phyloP scores from a whole-genome alignment of 2,329 filamentous ascomycete genomes.

The Xylariaceae sp. region DNA sequence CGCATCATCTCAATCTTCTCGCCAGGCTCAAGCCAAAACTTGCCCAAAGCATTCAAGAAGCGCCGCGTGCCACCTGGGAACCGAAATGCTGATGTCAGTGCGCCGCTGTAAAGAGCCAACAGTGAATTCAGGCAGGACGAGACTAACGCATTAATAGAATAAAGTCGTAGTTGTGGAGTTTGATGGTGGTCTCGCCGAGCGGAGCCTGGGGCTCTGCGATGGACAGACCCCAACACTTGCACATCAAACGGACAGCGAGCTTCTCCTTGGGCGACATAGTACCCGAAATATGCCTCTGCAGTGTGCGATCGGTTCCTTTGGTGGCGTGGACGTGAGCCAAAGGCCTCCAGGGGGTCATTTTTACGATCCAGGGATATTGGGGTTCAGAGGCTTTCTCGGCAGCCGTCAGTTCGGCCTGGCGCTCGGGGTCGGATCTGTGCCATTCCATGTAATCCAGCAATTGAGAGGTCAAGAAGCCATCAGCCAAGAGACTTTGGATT shows the following conservation, averaged over 20 bases:
- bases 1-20: conserved; percentile 38
- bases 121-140: conserved; percentile 4
- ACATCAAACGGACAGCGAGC: conserved; percentile 43
- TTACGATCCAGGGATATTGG: conserved; percentile 39
- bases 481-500: conserved; percentile 37
- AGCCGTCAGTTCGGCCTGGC: neutral
- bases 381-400: conserved; percentile 2
- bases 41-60: conserved; percentile 34
- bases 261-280: conserved; percentile 38
- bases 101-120: neutral
- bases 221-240: conserved; percentile 48
- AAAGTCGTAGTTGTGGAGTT: conserved; percentile 40
- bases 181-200: conserved; percentile 40
- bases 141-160: conserved; percentile 43
- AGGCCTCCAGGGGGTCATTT: conserved; percentile 42
- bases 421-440: neutral
- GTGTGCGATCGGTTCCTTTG: conserved; percentile 19
- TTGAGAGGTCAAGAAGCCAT: conserved; percentile 47
- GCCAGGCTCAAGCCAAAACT: conserved; percentile 32
- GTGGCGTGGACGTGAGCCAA: conserved; percentile 10
- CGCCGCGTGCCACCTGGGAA: conserved; percentile 35
- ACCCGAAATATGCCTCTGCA: conserved; percentile 32
- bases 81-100: neutral
- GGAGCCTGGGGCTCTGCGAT: conserved; percentile 43
- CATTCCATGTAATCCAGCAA: conserved; percentile 40